Conservation (phyloP, 1,284 basidiomycete species). For the Ceratobasidium sp. region DNA sequence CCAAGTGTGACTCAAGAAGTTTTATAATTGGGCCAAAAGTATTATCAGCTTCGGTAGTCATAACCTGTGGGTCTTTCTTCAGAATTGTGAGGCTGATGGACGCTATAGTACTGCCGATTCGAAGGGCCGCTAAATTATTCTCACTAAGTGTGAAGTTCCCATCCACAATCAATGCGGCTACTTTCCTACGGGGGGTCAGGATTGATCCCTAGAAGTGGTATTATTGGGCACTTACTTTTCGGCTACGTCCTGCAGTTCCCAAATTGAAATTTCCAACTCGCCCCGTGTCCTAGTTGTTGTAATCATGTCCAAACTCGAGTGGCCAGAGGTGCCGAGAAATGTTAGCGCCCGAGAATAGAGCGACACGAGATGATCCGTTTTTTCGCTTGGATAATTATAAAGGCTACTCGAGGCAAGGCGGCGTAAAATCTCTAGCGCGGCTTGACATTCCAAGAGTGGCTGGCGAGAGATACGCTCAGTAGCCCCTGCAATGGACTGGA, state of each 20-base stretch:
- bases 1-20: too few species aligned
- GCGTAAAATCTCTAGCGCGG: neutral
- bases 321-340: too few species aligned
- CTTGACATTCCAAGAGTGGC: neutral
- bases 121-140: neutral
- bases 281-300: neutral
- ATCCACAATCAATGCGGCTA: neutral
- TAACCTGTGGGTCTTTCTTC: too few species aligned
- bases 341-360: conserved; percentile 1
- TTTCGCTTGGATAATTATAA: neutral
- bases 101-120: neutral
- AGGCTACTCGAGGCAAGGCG: neutral
- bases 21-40: too few species aligned
- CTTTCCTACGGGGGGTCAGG: too few species aligned
- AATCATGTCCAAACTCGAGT: too few species aligned
- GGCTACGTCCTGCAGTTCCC: conserved; percentile 2
- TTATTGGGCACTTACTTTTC: neutral
- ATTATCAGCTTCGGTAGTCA: too few species aligned
- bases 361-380: too few species aligned
- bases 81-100: too few species aligned
- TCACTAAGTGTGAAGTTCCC: neutral
- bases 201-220: neutral
- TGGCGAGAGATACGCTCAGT: neutral
- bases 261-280: neutral
- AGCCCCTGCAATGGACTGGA: conserved; percentile 2